Percentiles rank a stretch among this genome's conserved stretches.
phyloP scores from a whole-genome alignment of 768 basidiomycete species.

The Mrakia blollopis region DNA sequence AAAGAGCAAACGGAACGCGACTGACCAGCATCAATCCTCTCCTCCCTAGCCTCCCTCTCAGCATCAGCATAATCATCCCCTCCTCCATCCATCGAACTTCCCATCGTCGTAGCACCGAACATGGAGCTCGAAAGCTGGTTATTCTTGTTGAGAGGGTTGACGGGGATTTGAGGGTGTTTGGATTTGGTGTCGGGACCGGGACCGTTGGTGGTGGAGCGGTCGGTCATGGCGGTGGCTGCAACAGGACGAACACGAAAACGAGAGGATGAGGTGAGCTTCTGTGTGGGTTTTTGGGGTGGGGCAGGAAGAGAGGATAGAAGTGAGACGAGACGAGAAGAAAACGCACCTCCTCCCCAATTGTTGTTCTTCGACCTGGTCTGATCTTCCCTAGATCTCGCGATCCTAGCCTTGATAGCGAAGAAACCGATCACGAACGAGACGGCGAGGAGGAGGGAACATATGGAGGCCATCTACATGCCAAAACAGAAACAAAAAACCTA shows the following conservation, averaged over 20 bases:
- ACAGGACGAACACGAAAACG: no score
- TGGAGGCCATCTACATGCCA: conserved; percentile 21
- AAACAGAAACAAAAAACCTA: no score
- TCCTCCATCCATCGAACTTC: background rate
- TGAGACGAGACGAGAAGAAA: background rate
- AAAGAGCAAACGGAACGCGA: background rate
- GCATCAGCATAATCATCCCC: background rate
- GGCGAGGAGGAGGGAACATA: conserved; percentile 27
- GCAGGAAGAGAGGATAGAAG: background rate
- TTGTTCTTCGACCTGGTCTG: background rate
- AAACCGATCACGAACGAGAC: conserved; percentile 19
- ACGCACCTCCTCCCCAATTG: conserved; percentile 21
- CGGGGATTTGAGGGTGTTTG: background rate
- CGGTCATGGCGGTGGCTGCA: background rate
- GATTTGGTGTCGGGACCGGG: no score
- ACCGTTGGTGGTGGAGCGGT: background rate
- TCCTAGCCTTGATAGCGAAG: conserved; percentile 12
- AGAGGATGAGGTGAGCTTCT: background rate
- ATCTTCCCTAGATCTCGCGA: background rate
- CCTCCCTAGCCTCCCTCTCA: conserved; percentile 22
- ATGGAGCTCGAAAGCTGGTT: conserved; percentile 19
- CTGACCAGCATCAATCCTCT: conserved; percentile 28
- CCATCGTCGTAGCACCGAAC: conserved; percentile 5
- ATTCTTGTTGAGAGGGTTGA: background rate
- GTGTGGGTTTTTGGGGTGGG: no score